Evolutionary conservation across 208 protist genomes (phyloP), one percentile per base, ranked within the genome.

Genomic region (Acanthamoeba triangularis): DNA sequence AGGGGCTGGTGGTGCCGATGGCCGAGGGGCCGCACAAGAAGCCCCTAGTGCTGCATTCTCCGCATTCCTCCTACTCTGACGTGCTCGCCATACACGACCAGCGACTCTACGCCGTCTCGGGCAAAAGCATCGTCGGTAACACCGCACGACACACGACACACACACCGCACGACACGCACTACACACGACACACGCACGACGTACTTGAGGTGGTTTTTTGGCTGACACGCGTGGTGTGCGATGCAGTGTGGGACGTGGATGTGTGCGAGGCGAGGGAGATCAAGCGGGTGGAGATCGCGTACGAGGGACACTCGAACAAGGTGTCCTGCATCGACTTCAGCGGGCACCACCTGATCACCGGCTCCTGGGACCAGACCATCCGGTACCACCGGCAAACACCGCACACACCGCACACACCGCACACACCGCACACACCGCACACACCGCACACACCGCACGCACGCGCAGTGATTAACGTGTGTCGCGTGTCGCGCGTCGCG

Each of bases 311-410:
- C 74, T 54, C 37, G 23, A 84, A 52, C 74, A 84, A 84, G 41
- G 30, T 84, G 25, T 84, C 74, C 20, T 84, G 74, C 28, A 18
- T 84, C 37, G 74, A 84, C 74, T 52, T 44, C 25, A 14, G 44
- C 44, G 74, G 41, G 4, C 74, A 54, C 16, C 74, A 54, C 25
- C 6, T 84, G 37, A 84, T 84, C 35, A 52, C 74, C 5, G 74
- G 74, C 33, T 84, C 74, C 16, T 84, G 74, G 74, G 74, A 84
- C 35, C 74, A 33, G 6, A 84, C 74, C 37, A 49, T 84, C 13
- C 18, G 30, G 74, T 84, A 84, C 11, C 37, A 3, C 30, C 23
- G n/a, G n/a, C n/a, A n/a, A n/a, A 30, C 65, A 69, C 16, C 33
- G 30, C 67, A 14, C 67, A 41, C 16, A 0, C 67, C n/a, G 63